These are phyloP conservation scores for Berkeleyomyces basicola DNA, from an alignment of 2,329 filamentous ascomycete genomes.

Conservation along the genomic window DNA sequence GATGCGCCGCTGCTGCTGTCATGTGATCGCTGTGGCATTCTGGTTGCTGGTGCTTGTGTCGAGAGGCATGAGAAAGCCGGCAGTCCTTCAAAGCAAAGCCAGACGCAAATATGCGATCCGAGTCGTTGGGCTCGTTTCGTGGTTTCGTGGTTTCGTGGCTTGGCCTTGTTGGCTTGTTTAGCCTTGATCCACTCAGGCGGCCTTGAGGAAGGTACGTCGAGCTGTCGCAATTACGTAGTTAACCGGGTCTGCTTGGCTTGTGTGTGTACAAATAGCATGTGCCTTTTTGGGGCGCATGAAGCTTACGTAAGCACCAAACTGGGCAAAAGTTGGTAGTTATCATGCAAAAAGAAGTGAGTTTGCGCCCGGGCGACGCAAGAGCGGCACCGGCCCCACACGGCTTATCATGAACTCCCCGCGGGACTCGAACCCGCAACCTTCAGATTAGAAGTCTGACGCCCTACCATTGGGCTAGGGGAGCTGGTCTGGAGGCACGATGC, in stretches of 20 bases:
- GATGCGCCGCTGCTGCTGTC: not conserved
- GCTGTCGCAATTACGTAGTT: not conserved
- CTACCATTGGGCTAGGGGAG: conserved; percentile 14
- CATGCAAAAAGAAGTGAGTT: too few relatives aligned
- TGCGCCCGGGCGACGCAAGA: too few relatives aligned
- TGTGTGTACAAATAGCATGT: not conserved
- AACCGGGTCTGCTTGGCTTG: too few relatives aligned
- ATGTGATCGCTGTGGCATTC: not conserved
- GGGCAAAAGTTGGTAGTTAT: too few relatives aligned
- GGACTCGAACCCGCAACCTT: conserved; percentile 15
- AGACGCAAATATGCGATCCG: not conserved
- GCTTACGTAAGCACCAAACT: not conserved
- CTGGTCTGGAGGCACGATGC: too few relatives aligned
- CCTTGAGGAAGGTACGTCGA: not conserved
- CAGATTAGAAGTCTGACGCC: conserved; percentile 15
- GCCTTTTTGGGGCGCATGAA: not conserved
- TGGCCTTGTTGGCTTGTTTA: not conserved
- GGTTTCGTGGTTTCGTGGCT: too few relatives aligned
- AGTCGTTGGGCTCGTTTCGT: not conserved
- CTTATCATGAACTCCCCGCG: conserved; percentile 8
- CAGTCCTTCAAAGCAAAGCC: not conserved
- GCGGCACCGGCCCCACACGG: not conserved
- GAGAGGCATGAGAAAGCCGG: not conserved
- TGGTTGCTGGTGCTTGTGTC: not conserved
- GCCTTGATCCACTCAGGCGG: not conserved